Evolutionary conservation across 106 monocot species (phyloP), one percentile per base, ranked within the genome.

Genomic region (Ottelia alismoides): DNA sequence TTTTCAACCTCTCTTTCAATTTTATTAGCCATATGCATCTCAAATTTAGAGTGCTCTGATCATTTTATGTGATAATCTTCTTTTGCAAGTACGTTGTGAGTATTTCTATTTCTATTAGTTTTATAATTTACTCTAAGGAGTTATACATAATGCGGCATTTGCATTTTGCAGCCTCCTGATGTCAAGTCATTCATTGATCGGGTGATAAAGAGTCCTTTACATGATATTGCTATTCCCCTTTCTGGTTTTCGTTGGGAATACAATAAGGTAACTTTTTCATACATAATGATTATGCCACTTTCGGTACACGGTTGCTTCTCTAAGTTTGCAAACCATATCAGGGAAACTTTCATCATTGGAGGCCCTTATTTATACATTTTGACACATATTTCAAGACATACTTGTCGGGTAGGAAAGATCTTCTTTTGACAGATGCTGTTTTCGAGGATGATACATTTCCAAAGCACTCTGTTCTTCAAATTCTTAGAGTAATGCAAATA

Each of bases 301-400:
- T 61, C 26, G 22, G 22, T 11, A 21, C 50, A 65, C 12, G 20
- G 28, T 12, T 21, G 24, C 29, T 24, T 47, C 22, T 73, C 45
- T 40, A 59, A 47, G 50, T 61, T 31, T 0, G 23, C 2, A 18
- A 52, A 32, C 24, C 2, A 24, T n/a, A n/a, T 52, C 65, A 99
- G 98, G 98, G 98, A 54, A 99, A 99, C 61, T 99, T 90, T 57
- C 85, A 99, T 67, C 85, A 99, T 47, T 99, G 98, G 98, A 79
- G 82, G 70, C 86, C 98, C 25, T 66, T 99, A 44, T 99, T 99
- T 70, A 59, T 91, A 51, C 98, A 99, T 76, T 99, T 99, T 75
- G 90, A 99, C 28, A 80, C 86, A 45, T 99, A 85, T 46, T 99
- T 99, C 71, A 91, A 85, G 78, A 83, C 85, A 47, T 80, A 91